Percentiles rank a stretch among this genome's conserved stretches.
Conservation (phyloP, 1,139 yeast species). For the Candida gigantensis region DNA sequence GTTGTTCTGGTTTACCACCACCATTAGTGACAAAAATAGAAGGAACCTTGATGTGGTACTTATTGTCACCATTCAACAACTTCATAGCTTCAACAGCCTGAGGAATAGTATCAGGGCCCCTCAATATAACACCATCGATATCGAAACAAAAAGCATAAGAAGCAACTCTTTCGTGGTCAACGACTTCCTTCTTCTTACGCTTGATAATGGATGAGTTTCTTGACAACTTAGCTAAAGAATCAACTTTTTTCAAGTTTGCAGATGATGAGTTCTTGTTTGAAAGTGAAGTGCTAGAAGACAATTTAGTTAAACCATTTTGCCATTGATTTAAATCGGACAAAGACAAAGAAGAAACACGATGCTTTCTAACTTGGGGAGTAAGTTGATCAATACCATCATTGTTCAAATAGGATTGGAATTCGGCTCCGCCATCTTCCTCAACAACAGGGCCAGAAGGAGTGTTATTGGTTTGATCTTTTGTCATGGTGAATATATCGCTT, state of each 20-base stretch:
- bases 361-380: slow-evolving; percentile 60
- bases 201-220: slow-evolving; percentile 53
- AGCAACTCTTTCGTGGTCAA: slow-evolving; percentile 72
- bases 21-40: slow-evolving; percentile 86
- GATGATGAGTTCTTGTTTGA: slow-evolving; percentile 37
- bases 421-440: slow-evolving; percentile 17
- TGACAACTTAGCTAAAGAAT: slow-evolving; percentile 51
- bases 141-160: slow-evolving; percentile 86
- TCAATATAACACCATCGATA: slow-evolving; percentile 79
- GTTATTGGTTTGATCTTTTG: slow-evolving; percentile 5
- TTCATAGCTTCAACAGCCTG: slow-evolving; percentile 71
- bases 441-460: slow-evolving; percentile 11
- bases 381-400: slow-evolving; percentile 71
- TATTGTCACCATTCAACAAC: slow-evolving; percentile 72
- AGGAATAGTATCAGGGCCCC: slow-evolving; percentile 80
- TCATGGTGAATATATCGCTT: too few species aligned
- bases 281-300: slow-evolving; percentile 41
- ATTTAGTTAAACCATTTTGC: slow-evolving; percentile 55
- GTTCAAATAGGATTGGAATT: slow-evolving; percentile 57
- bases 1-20: slow-evolving; percentile 79
- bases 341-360: slow-evolving; percentile 69
- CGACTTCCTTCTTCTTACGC: slow-evolving; percentile 50
- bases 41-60: slow-evolving; percentile 80
- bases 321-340: slow-evolving; percentile 66
- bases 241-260: slow-evolving; percentile 49